Evolutionary conservation across 257 asterid genomes (phyloP), one percentile per base, ranked within the genome.

Genomic region (Capsicum chinense): DNA sequence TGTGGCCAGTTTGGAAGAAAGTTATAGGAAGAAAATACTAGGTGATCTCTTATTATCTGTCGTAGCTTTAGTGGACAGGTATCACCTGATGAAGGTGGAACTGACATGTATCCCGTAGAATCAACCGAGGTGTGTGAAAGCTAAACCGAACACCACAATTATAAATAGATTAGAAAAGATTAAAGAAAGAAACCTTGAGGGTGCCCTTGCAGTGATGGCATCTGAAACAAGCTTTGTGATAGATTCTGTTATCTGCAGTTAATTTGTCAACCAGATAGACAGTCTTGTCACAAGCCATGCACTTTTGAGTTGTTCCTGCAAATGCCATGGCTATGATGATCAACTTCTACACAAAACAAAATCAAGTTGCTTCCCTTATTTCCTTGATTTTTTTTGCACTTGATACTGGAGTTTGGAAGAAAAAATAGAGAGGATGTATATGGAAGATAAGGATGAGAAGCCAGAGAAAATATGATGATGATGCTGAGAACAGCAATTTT

Each of bases 151-250:
- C 44, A 39, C 44, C 5, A 39, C 44, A 39, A 4, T 3, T 2
- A 39, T 39, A 39, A 39, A 39, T 26, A 26, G 2, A 39, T 39
- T 4, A 26, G 4, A 11, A 74, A 52, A 70, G 6, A 17, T 35
- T 0, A 70, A 26, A 10, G 42, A 44, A 3, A 68, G 5, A 59
- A 60, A 92, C 98, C 98, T 94, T 94, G 87, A 96, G 99, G 79
- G 99, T 96, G 59, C 98, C 97, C 56, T 87, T 93, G 93, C 99
- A 96, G 82, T 96, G 99, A 87, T 96, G 99, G 90, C 99, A 96
- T 88, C 99, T 90, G 47, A 96, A 96, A 87, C 99, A 96, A 80
- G 99, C 95, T 89, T 93, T 94, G 90, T 96, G 99, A 87, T 88
- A 96, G 86, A 92, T 16, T 83, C 99, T 90, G 85, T 96, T 94